These are phyloP conservation scores for Pythium rishiriense DNA, from an alignment of 352 stramenopile species.

Conservation along the genomic window DNA sequence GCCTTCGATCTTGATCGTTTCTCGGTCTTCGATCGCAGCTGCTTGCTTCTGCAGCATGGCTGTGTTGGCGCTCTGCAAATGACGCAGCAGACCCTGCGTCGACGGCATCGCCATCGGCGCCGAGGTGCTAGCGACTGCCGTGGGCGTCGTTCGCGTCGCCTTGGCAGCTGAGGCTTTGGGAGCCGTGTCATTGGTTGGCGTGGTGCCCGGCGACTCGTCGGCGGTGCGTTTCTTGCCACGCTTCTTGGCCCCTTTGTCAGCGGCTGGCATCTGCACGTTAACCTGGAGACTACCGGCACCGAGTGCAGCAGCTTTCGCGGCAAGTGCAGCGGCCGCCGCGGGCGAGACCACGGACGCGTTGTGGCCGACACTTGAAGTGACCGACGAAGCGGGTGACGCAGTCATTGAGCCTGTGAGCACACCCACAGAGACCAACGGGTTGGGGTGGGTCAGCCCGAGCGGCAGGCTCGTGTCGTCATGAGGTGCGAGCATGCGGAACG, in stretches of 20 bases:
- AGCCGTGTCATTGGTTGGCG: neutral
- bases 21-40: slow-evolving; percentile 24
- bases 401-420: slow-evolving; percentile 14
- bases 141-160: slow-evolving; percentile 1
- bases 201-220: slow-evolving; percentile 32
- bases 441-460: slow-evolving; percentile 33
- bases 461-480: slow-evolving; percentile 41
- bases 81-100: slow-evolving; percentile 59
- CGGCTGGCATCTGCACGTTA: slow-evolving; percentile 17
- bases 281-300: slow-evolving; percentile 14
- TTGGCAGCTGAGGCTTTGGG: slow-evolving; percentile 6
- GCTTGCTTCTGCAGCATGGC: slow-evolving; percentile 66
- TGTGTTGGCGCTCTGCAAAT: slow-evolving; percentile 75
- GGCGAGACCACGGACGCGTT: slow-evolving; percentile 15
- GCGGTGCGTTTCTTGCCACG: slow-evolving; percentile 58
- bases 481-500: slow-evolving; percentile 60
- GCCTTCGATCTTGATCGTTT: slow-evolving; percentile 53
- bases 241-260: slow-evolving; percentile 29
- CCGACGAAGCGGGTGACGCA: slow-evolving; percentile 11
- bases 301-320: slow-evolving; percentile 22
- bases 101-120: slow-evolving; percentile 22
- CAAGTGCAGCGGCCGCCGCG: slow-evolving; percentile 15
- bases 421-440: slow-evolving; percentile 10
- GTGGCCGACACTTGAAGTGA: slow-evolving; percentile 6
- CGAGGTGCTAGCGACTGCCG: neutral